phyloP scores from a whole-genome alignment of 345 rosid species.

The Physaria fendleri region DNA sequence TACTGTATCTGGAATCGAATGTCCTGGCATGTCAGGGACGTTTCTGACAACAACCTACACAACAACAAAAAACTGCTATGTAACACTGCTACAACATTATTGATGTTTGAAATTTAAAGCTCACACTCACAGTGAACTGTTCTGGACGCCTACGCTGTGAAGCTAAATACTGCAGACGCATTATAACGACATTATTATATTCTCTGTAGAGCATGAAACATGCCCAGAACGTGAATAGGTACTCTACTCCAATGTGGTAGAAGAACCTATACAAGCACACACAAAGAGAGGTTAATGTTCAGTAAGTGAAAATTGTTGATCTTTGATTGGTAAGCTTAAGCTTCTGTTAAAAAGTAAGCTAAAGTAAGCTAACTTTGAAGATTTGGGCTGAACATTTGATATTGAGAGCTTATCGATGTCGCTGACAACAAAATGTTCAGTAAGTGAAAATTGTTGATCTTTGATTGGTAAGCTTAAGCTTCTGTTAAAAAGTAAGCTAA shows the following conservation, averaged over 20 bases:
- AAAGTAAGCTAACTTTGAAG: conserved; percentile 62
- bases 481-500: too few species aligned
- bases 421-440: conserved; percentile 50
- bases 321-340: background rate
- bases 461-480: background rate
- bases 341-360: too few species aligned
- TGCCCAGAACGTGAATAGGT: conserved; percentile 76
- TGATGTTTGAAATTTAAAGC: background rate
- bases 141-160: conserved; percentile 69
- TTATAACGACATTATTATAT: conserved; percentile 57
- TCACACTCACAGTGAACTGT: conserved; percentile 84
- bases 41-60: conserved; percentile 91
- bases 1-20: conserved; percentile 49
- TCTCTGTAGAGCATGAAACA: conserved; percentile 93
- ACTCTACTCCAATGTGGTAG: conserved; percentile 78
- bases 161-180: conserved; percentile 84
- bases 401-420: conserved; percentile 91
- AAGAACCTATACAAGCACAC: conserved; percentile 53
- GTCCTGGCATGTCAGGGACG: conserved; percentile 58
- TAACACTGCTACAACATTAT: background rate
- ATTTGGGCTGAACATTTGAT: conserved; percentile 78
- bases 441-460: background rate
- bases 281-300: background rate
- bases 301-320: background rate
- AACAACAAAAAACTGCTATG: background rate